Percentiles rank a stretch among this genome's conserved stretches.
Conservation (phyloP, 306 rosid species). For the Dryas alaskensis region DNA sequence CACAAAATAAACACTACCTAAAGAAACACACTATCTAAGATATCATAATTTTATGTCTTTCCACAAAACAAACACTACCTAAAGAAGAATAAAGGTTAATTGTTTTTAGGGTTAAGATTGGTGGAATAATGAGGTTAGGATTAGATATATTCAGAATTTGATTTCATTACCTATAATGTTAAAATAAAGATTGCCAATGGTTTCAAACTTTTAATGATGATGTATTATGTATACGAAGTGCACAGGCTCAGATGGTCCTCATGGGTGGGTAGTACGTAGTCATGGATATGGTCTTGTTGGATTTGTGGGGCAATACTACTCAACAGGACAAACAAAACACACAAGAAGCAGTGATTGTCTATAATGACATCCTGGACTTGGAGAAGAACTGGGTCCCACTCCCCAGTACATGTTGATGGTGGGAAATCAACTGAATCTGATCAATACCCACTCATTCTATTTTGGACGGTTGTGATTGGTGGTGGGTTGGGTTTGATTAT, state of each 20-base stretch:
- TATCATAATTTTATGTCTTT: too few relatives aligned
- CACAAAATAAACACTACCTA: too few relatives aligned
- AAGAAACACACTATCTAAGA: too few relatives aligned
- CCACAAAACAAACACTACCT: neutral
- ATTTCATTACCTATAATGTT: too few relatives aligned
- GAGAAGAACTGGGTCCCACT: constrained; percentile 35
- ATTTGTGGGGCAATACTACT: constrained; percentile 12
- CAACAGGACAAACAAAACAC: neutral
- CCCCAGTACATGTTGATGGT: constrained; percentile 8
- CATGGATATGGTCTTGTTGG: neutral
- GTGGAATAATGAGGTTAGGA: too few relatives aligned
- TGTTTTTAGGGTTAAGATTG: too few relatives aligned
- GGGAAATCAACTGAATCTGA: constrained; percentile 28
- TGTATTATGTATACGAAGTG: neutral
- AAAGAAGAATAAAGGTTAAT: too few relatives aligned
- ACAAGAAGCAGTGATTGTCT: constrained; percentile 27
- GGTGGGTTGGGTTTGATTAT: constrained; percentile 7
- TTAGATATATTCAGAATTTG: too few relatives aligned
- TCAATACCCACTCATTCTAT: constrained; percentile 35
- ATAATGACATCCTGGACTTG: constrained; percentile 42
- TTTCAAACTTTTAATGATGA: constrained; percentile 6
- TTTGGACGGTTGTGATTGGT: constrained; percentile 48
- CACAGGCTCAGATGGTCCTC: neutral
- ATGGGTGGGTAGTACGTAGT: neutral
- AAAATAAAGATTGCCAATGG: too few relatives aligned